phyloP scores from a whole-genome alignment of 371 early-diverging fungal species.

The Mortierella sp. region DNA sequence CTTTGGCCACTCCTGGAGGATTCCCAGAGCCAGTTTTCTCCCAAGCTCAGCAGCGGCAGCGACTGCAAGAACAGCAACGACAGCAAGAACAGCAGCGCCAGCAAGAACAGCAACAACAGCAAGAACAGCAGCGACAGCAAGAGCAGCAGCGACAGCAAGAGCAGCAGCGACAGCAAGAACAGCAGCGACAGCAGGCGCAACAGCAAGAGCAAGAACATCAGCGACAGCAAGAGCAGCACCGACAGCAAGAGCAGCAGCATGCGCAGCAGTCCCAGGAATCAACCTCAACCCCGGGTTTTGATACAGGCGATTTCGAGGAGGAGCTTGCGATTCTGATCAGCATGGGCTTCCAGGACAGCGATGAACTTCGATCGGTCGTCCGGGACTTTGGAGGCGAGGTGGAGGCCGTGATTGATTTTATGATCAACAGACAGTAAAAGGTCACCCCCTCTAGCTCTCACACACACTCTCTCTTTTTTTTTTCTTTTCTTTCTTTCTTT shows the following conservation, averaged over 20 bases:
- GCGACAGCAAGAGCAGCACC: conserved; percentile 6
- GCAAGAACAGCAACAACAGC: no score
- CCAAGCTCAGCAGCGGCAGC: conserved; percentile 18
- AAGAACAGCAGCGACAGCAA: conserved; percentile 8
- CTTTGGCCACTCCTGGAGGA: not conserved
- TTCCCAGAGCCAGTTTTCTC: conserved; percentile 40
- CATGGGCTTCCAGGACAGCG: conserved; percentile 40
- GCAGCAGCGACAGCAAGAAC: conserved; percentile 8
- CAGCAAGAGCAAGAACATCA: no score
- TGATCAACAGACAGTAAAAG: conserved; percentile 5
- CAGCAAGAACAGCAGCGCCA: conserved; percentile 4
- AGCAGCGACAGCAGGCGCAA: not conserved
- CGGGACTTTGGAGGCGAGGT: conserved; percentile 38
- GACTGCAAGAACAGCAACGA: conserved; percentile 3
- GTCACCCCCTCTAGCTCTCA: no score
- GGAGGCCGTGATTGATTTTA: conserved; percentile 30
- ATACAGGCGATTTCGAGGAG: conserved; percentile 41
- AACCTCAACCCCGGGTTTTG: not conserved
- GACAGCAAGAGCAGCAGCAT: conserved; percentile 1
- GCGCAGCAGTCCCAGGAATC: not conserved
- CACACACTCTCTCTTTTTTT: no score
- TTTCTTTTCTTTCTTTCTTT: no score
- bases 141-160: not conserved
- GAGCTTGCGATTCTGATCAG: conserved; percentile 24
- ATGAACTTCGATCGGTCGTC: conserved; percentile 23